phyloP scores from a whole-genome alignment of 371 early-diverging fungal species.

The Mortierella sp. region DNA sequence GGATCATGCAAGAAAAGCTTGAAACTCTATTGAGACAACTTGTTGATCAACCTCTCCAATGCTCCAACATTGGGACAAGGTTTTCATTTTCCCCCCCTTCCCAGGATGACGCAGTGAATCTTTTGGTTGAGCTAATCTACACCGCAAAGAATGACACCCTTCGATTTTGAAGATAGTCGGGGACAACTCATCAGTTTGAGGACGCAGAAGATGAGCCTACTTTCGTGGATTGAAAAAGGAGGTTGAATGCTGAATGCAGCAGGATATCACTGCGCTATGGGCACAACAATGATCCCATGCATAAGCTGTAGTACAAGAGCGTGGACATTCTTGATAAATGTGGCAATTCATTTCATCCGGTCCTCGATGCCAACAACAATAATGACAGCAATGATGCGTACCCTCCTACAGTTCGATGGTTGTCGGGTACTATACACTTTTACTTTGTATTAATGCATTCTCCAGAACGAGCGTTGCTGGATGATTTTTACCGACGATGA shows the following conservation, averaged over 20 bases:
- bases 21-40: too few species aligned
- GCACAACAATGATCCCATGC: background rate
- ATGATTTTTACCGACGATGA: too few species aligned
- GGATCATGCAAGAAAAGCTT: too few species aligned
- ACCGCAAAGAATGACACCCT: background rate
- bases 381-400: too few species aligned
- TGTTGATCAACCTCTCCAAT: too few species aligned
- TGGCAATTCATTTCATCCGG: too few species aligned
- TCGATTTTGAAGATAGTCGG: background rate
- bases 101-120: background rate
- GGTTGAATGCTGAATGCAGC: background rate
- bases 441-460: too few species aligned
- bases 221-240: background rate
- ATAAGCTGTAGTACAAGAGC: background rate
- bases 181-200: background rate
- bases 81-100: constrained; percentile 1
- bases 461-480: too few species aligned
- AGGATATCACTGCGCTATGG: background rate
- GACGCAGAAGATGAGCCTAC: background rate
- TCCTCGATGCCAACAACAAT: too few species aligned
- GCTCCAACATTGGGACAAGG: too few species aligned
- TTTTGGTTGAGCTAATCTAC: background rate
- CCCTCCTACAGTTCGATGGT: too few species aligned
- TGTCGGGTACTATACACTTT: too few species aligned
- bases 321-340: background rate